phyloP scores from a whole-genome alignment of 495 filamentous ascomycete species.

The Paragyromitra xinjiangensis region DNA sequence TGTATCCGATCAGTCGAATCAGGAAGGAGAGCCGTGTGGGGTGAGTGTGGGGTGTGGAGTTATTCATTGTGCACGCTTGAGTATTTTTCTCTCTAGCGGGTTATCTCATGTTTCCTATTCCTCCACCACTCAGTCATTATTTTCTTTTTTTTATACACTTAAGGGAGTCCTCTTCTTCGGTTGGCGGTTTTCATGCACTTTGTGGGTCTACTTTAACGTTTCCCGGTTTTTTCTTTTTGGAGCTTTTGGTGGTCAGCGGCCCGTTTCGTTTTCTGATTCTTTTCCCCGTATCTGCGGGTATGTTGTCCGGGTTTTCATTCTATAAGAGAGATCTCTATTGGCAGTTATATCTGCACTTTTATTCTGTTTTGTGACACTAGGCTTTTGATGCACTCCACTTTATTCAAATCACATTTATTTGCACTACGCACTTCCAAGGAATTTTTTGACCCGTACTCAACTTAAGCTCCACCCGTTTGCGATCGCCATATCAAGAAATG shows the following conservation, averaged over 20 bases:
- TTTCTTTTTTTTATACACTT: conserved; percentile 20
- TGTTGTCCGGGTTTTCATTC: conserved; percentile 26
- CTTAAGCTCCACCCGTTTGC: neutral
- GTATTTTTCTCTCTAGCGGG: conserved; percentile 19
- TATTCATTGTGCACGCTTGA: neutral
- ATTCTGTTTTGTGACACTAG: conserved; percentile 32
- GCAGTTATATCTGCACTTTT: conserved; percentile 23
- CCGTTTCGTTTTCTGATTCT: conserved; percentile 14
- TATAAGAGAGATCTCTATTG: conserved; percentile 12
- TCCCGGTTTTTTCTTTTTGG: conserved; percentile 15
- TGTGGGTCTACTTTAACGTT: conserved; percentile 27
- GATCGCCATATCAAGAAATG: neutral
- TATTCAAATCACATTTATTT: conserved; percentile 13
- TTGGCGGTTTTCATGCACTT: conserved; percentile 17
- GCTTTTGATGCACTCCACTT: conserved; percentile 12
- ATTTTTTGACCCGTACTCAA: neutral
- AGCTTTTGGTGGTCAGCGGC: neutral
- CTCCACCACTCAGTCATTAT: conserved; percentile 10
- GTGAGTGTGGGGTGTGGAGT: conserved; percentile 7
- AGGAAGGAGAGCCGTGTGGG: conserved; percentile 6
- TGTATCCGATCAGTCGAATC: conserved; percentile 16
- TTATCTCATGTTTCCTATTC: conserved; percentile 20
- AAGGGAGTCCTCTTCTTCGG: neutral
- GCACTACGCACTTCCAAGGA: conserved; percentile 6
- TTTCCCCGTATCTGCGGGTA: conserved; percentile 30